Evolutionary conservation across 768 basidiomycete genomes (phyloP).

Genomic region (Cystobasidium onofrii): DNA sequence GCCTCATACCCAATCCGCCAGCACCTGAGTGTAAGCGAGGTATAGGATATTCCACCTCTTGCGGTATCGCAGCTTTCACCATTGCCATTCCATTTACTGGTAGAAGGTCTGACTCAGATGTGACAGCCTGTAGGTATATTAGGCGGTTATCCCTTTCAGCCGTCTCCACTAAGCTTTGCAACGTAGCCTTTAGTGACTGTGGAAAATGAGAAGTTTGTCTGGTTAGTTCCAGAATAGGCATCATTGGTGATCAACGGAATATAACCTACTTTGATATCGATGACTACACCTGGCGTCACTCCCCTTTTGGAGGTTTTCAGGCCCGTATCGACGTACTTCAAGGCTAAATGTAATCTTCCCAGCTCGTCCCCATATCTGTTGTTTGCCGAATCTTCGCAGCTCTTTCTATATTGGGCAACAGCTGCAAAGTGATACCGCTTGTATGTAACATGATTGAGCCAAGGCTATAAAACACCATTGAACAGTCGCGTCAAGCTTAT

Average conservation of each 20-base stretch:
- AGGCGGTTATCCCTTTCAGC: conserved; percentile 88
- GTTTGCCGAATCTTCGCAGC: conserved; percentile 69
- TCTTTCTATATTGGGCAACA: conserved; percentile 78
- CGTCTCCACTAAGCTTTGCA: conserved; percentile 60
- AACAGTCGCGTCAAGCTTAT: background rate
- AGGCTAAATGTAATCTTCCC: conserved; percentile 64
- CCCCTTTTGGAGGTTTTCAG: conserved; percentile 60
- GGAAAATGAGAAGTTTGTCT: background rate
- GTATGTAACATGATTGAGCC: conserved; percentile 69
- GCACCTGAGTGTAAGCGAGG: conserved; percentile 17
- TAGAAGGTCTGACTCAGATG: conserved; percentile 61
- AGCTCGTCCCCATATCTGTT: conserved; percentile 80
- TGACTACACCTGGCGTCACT: conserved; percentile 60
- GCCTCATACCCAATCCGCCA: conserved; percentile 41
- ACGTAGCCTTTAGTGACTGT: conserved; percentile 66
- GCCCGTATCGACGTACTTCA: conserved; percentile 60
- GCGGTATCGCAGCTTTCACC: conserved; percentile 56
- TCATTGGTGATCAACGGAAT: too few relatives aligned
- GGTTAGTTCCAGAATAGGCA: background rate
- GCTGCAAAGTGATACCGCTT: conserved; percentile 80
- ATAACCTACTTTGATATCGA: conserved; percentile 64
- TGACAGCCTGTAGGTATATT: conserved; percentile 85
- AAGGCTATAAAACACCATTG: conserved; percentile 43
- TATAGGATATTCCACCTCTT: conserved; percentile 44
- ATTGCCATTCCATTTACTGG: conserved; percentile 60